Conservation (phyloP, 2,329 filamentous ascomycete genomes). For the Ceratocystis cubensis region DNA sequence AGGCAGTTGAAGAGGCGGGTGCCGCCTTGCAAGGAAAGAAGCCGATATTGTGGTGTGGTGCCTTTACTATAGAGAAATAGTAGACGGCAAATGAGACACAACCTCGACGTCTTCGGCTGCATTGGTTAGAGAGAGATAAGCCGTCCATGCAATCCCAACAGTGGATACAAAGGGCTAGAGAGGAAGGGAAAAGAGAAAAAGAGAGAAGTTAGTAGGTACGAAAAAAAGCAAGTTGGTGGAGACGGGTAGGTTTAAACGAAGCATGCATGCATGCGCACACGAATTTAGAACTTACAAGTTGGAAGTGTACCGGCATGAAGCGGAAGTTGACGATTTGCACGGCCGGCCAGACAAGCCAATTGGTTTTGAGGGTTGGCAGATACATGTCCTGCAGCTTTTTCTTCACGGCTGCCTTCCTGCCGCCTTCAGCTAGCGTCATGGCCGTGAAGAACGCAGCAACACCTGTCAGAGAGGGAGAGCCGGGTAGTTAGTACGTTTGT, state of each 20-base stretch:
- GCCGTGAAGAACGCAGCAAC: constrained; percentile 83
- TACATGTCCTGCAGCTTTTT: constrained; percentile 91
- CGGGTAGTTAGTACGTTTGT: constrained; percentile 26
- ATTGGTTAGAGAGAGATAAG: constrained; percentile 87
- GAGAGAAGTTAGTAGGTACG: neutral
- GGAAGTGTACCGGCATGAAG: constrained; percentile 86
- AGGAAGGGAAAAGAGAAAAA: constrained; percentile 3
- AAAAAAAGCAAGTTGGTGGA: too few species aligned
- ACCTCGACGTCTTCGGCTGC: constrained; percentile 54
- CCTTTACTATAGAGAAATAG: neutral
- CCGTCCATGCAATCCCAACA: constrained; percentile 93
- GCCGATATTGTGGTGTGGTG: neutral
- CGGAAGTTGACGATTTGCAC: constrained; percentile 97
- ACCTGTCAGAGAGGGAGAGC: neutral
- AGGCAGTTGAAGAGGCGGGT: too few species aligned
- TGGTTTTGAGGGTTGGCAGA: constrained; percentile 84
- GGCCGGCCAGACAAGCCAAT: constrained; percentile 87
- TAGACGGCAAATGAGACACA: neutral
- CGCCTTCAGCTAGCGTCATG: constrained; percentile 93
- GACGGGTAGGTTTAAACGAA: too few species aligned
- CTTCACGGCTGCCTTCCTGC: constrained; percentile 63
- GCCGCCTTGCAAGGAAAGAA: too few species aligned
- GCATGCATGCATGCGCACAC: too few species aligned
- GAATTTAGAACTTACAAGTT: constrained; percentile 57
- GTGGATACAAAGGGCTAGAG: constrained; percentile 84